Base-by-base conservation (phyloP, 2,329 filamentous ascomycete species). In the Zasmidium citrigriseum region DNA sequence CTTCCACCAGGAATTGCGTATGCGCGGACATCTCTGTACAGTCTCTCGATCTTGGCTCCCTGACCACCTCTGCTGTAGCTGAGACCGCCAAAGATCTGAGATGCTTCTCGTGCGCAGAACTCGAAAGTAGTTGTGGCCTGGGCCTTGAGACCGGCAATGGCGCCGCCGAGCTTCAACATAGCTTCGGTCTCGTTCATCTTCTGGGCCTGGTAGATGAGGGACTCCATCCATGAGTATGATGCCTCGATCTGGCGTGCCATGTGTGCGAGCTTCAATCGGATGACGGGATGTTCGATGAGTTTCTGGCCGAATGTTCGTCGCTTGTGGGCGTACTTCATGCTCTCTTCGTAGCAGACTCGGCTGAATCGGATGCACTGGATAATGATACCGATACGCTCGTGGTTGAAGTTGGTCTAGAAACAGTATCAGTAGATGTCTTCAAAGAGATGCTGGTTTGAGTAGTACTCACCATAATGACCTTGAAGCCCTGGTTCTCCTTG, bases 361-460 rank as follows among this genome's bases (percentile, higher is more conserved):
- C 90, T 88, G 85, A 99, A 98, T 71, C 95, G 92, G 65, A 97
- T 77, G 71, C 88, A 96, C 79, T 99, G 95, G 80, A 98, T 98
- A 79, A 98, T 93, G 77, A 99, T 98, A 63, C 95, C 95, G 68
- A 99, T 93, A 63, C 95, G 91, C 81, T 99, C 95, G 83, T 98
- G 95, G 85, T 98, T 98, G 83, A 97, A 97, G 84, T 97, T 97
- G 75, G 91, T 97, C n/a, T n/a, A n/a, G n/a, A n/a, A n/a, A n/a
- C n/a, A n/a, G n/a, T n/a, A n/a, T n/a, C n/a, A n/a, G n/a, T n/a
- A n/a, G n/a, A n/a, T n/a, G n/a, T n/a, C n/a, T n/a, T n/a, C n/a
- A n/a, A n/a, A n/a, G n/a, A n/a, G n/a, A n/a, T n/a, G n/a, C n/a
- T n/a, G n/a, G n/a, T n/a, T n/a, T n/a, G n/a, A n/a, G n/a, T n/a